Evolutionary conservation across 148 eudicot genomes (phyloP).

Genomic region (Persicaria tinctoria): DNA sequence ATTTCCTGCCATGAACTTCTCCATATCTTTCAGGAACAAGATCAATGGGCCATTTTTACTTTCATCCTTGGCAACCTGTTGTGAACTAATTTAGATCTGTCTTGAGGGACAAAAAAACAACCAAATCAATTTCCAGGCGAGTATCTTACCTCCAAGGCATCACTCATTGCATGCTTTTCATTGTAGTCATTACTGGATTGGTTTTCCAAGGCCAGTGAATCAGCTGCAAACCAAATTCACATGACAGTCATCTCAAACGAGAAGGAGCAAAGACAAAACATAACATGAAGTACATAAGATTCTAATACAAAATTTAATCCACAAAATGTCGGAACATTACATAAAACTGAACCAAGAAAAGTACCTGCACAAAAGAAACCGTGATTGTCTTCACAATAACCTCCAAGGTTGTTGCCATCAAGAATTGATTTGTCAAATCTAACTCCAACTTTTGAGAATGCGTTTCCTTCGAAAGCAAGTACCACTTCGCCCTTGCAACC

Average conservation of each 20-base stretch:
- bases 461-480: constrained; percentile 76
- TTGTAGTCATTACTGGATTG: constrained; percentile 45
- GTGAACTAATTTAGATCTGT: constrained; percentile 4
- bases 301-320: not conserved
- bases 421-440: constrained; percentile 80
- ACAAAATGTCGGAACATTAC: not conserved
- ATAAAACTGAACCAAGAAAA: constrained; percentile 12
- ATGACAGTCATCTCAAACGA: not conserved
- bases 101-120: not conserved
- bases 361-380: constrained; percentile 94
- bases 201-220: constrained; percentile 59
- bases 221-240: constrained; percentile 40
- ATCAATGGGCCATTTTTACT: constrained; percentile 58
- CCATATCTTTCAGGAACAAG: constrained; percentile 75
- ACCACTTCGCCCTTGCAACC: constrained; percentile 80
- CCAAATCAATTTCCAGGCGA: not conserved
- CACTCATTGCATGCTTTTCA: constrained; percentile 70
- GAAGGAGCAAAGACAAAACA: not conserved
- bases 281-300: constrained; percentile 3
- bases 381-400: constrained; percentile 72
- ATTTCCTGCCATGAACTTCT: constrained; percentile 68
- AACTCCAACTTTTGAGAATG: constrained; percentile 81
- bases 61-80: constrained; percentile 61
- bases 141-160: constrained; percentile 74
- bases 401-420: constrained; percentile 87